Evolutionary conservation across 2,329 filamentous ascomycete genomes (phyloP).

Genomic region (Blumeria graminis): DNA sequence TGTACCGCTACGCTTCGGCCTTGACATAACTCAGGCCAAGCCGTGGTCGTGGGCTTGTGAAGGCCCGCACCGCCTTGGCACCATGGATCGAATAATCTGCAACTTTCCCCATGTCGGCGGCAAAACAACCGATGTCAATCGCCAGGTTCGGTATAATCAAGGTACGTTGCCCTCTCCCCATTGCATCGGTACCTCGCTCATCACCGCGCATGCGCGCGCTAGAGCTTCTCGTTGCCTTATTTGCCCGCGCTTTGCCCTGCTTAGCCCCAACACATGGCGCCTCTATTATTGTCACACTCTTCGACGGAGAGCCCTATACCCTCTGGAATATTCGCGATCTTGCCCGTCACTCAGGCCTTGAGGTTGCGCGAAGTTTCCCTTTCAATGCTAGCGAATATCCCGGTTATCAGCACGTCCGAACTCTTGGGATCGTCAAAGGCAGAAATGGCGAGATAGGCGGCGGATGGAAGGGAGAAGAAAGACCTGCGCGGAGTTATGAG

Average conservation of each 20-base stretch:
- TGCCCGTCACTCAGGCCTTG: slow-evolving; percentile 49
- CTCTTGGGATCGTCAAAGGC: slow-evolving; percentile 37
- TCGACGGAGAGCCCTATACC: slow-evolving; percentile 84
- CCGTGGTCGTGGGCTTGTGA: slow-evolving; percentile 15
- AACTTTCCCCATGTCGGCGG: slow-evolving; percentile 96
- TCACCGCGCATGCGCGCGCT: too few relatives aligned
- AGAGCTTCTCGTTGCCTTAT: slow-evolving; percentile 47
- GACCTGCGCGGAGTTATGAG: slow-evolving; percentile 32
- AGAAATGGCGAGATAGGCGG: slow-evolving; percentile 20
- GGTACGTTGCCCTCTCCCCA: slow-evolving; percentile 8
- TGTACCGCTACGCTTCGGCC: slow-evolving; percentile 28
- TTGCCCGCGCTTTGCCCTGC: slow-evolving; percentile 26
- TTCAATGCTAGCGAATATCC: slow-evolving; percentile 46
- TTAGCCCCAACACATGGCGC: slow-evolving; percentile 27
- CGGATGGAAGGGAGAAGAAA: slow-evolving; percentile 27
- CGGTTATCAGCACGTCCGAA: slow-evolving; percentile 50
- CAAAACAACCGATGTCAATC: slow-evolving; percentile 74
- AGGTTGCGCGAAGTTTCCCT: slow-evolving; percentile 43
- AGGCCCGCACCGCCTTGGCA: slow-evolving; percentile 2
- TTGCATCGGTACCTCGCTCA: neutral
- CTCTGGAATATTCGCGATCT: slow-evolving; percentile 87
- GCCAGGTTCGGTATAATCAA: slow-evolving; percentile 84
- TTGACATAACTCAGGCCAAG: slow-evolving; percentile 44
- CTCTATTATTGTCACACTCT: slow-evolving; percentile 56
- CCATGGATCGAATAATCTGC: slow-evolving; percentile 64